phyloP scores from a whole-genome alignment of 2,329 filamentous ascomycete genomes.

The Gaeumannomyces tritici region DNA sequence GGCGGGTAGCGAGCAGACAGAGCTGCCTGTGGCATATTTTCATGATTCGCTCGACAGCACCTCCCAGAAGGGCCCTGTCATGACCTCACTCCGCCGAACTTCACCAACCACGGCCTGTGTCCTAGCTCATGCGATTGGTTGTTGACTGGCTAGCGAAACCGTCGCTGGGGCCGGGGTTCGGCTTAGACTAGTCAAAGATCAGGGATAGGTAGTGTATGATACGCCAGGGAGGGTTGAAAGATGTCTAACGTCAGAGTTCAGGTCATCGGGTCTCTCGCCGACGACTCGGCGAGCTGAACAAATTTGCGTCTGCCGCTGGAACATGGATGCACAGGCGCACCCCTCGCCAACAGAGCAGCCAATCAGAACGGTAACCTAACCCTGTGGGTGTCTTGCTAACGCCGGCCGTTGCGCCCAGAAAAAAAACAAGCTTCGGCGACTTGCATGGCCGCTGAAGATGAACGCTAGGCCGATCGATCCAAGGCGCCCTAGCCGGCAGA shows the following conservation, averaged over 20 bases:
- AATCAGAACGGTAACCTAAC: background rate
- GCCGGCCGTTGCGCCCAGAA: background rate
- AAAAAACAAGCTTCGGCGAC: background rate
- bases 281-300: background rate
- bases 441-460: too few species aligned
- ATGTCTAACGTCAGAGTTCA: background rate
- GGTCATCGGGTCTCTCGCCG: background rate
- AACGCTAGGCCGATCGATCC: too few species aligned
- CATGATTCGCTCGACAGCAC: background rate
- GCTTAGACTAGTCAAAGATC: background rate
- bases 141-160: background rate
- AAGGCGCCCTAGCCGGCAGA: too few species aligned
- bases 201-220: too few species aligned
- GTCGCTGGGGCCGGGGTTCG: background rate
- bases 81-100: background rate
- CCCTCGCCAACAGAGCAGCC: too few species aligned
- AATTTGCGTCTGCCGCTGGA: background rate
- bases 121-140: background rate
- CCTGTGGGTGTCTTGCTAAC: background rate
- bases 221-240: background rate
- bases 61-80: background rate
- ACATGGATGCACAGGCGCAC: background rate
- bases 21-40: background rate
- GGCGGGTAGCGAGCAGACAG: background rate
- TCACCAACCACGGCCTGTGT: background rate